Evolutionary conservation across 805 yeast genomes (phyloP), one percentile per base, ranked within the genome.

Genomic region (Lipomyces yamanashiensis): DNA sequence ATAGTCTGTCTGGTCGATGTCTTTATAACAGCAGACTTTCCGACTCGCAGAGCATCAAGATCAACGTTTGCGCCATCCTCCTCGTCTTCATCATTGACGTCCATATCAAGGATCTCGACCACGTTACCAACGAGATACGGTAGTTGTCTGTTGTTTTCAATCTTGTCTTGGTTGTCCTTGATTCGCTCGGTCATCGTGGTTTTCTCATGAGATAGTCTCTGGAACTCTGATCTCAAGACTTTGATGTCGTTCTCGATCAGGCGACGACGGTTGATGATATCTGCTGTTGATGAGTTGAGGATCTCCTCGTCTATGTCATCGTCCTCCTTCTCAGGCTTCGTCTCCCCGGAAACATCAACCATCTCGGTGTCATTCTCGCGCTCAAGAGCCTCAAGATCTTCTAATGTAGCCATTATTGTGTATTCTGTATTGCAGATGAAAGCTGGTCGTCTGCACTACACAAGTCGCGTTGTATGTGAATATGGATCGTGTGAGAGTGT

Each of bases 1-100:
- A 95, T 96, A 2, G 99, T 95, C 75, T 95, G 99, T 74, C 99
- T 86, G 9, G 99, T 95, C 0, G 97, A 90, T 0, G 99, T 95
- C 78, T 95, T 95, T 67, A 95, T 90, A 43, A 95, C 99, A 0
- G 99, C 99, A n/a, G 96, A 91, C 78, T 93, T 92, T 7, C 99
- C 98, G 50, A 85, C 85, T 67, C 97, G 86, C 12, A 96, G 84
- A 53, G 97, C 89, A 74, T 95, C 97, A 71, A 90, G 80, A 77
- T 95, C 98, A 53, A 92, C 89, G 73, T 92, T 93, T 63, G 98
- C 98, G 44, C 98, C 98, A 76, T 95, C 97, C 67, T 88, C 91
- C 28, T 82, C 80, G 40, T 81, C 81, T 67, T 83, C 85, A 34
- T 93, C 95, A 66, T 91, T 93, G 10, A 90, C 92, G 70, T 87